Percentiles rank a stretch among this genome's conserved stretches.
Evolutionary conservation across 169 alveolate species (phyloP).

Genomic region (Cryptosporidium bovis): DNA sequence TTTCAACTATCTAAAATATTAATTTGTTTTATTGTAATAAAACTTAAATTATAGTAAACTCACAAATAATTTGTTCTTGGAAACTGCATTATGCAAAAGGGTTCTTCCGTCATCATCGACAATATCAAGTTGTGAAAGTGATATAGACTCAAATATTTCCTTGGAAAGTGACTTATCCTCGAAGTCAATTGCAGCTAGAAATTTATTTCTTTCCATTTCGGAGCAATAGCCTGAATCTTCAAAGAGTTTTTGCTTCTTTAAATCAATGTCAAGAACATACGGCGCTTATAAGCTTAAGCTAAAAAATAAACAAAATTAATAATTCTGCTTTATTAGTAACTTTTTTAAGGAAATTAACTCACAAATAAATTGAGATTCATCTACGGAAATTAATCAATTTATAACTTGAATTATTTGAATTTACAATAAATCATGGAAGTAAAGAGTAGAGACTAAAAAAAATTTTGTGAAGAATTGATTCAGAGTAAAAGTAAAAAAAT

Average conservation of each 20-base stretch:
- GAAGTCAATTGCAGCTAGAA: slow-evolving; percentile 22
- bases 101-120: slow-evolving; percentile 77
- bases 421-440: no score
- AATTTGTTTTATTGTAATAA: not conserved
- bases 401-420: no score
- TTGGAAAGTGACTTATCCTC: slow-evolving; percentile 17
- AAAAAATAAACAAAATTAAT: no score
- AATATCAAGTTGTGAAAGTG: slow-evolving; percentile 34
- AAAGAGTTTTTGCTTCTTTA: not conserved
- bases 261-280: not conserved
- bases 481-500: no score
- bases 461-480: no score
- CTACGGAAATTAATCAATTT: no score
- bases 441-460: no score
- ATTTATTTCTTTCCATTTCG: slow-evolving; percentile 12
- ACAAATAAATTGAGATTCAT: no score
- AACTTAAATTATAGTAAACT: not conserved
- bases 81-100: slow-evolving; percentile 71
- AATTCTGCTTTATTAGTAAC: no score
- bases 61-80: slow-evolving; percentile 54
- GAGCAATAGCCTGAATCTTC: not conserved
- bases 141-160: slow-evolving; percentile 16
- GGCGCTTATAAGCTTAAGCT: not conserved
- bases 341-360: no score
- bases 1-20: slow-evolving; percentile 16